Base-by-base conservation (phyloP, 2,329 filamentous ascomycete genomes). In the Epichloe uncinata region DNA sequence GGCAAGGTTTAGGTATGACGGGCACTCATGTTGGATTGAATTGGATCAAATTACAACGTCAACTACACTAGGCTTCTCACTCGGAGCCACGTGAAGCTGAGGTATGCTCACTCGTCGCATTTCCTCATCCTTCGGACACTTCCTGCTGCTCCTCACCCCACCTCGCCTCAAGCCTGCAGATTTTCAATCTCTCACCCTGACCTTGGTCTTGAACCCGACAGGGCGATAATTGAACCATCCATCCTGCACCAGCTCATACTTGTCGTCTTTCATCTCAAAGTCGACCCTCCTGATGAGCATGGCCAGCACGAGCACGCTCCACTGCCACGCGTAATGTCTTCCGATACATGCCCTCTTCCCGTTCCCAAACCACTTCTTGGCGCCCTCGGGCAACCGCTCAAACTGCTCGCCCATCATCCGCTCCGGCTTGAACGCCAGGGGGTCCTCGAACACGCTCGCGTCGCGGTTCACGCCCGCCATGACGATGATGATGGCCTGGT, bases 141-240 rank as follows among this genome's bases (percentile, higher is more conserved):
- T 4, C 6, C 26, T 26, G 20, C n/a, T 33, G 13, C 12, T 30
- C 6, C n/a, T 43, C 20, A 7, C 2, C 7, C 22, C 6, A 15
- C 15, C 13, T 34, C 26, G 13, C 4, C 2, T 1, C 2, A 20
- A n/a, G 7, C 5, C 9, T 4, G 8, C 16, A n/a, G 16, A 36
- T 8, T 13, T 18, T 47, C 34, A 37, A 5, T 43, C 45, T 34
- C 72, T 66, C 36, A 67, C 55, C 61, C 65, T 71, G 9, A 71
- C 68, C 60, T 61, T 69, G 45, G 71, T 69, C 18, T 60, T 56
- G 41, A 78, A 72, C 13, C 65, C 68, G 42, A 73, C 59, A 0
- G 75, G 76, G 54, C 73, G 61, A 4, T 75, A 57, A 47, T 75
- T 76, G 54, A 78, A 79, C 69, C 75, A 69, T 13, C 77, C 69